Base-by-base conservation (phyloP, 805 yeast genomes). In the Candida succiphila region DNA sequence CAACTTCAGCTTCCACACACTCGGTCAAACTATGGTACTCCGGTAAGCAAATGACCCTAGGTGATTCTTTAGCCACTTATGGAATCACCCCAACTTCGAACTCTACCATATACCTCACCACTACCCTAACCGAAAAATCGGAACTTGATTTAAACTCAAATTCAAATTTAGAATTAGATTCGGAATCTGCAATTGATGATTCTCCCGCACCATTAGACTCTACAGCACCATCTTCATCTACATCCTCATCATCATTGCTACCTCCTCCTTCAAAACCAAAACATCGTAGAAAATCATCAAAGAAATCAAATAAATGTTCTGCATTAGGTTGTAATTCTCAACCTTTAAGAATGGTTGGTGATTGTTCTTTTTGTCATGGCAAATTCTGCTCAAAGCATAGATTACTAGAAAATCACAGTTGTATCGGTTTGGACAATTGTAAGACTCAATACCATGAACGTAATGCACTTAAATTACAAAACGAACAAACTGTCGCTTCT, bases 381-480 rank as follows among this genome's bases (percentile, higher is more conserved):
- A 80, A 78, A 49, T 86, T 75, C 56, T 86, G 96, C 57, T 79
- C 89, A 22, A 80, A 81, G 48, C 96, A 86, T 60, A 70, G 96
- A 36, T 64, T 86, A 36, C 65, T 87, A 60, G 96, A 86, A 57
- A 86, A 78, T 55, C 96, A 86, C 58, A 54, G 67, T 38, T 86
- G 96, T 53, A 65, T 69, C 37, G 94, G 92, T 6, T 67, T 86
- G 38, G 80, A 78, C 49, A 68, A 62, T 42, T 85, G 94, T 63
- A 84, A 84, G 63, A 88, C 85, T 46, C 75, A 70, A 46, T 75
- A 85, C 44, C 94, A 84, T 48, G 88, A 82, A 44, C 61, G 85
- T 43, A 86, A 86, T 52, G 95, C 95, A 28, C 68, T 78, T 50
- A 83, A 82, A 60, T 67, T 86, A 38, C 84, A 78, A 44, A 75